Conservation (phyloP, 2,329 filamentous ascomycete species). For the Fusarium tricinctum region DNA sequence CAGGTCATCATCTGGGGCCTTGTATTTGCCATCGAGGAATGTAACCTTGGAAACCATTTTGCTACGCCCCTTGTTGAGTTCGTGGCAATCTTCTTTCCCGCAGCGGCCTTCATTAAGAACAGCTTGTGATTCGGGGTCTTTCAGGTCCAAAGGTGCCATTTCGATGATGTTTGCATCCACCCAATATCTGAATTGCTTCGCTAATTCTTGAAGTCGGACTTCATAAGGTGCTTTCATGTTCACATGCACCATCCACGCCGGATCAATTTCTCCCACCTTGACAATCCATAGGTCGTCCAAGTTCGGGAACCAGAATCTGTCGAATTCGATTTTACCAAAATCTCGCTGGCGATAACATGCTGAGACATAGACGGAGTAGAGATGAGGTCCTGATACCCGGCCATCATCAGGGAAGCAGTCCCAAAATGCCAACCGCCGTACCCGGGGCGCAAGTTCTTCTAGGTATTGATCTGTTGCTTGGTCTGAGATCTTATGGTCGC, state of each 20-base stretch:
- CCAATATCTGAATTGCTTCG: constrained; percentile 58
- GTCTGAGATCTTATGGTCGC: constrained; percentile 56
- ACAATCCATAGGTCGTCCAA: constrained; percentile 57
- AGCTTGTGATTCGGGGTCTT: constrained; percentile 53
- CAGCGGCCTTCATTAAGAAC: constrained; percentile 56
- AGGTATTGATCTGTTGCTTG: constrained; percentile 51
- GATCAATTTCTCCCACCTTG: constrained; percentile 57
- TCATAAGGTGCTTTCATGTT: constrained; percentile 52
- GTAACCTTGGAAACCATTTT: constrained; percentile 57
- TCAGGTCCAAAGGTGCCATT: constrained; percentile 54
- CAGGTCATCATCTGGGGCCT: constrained; percentile 42
- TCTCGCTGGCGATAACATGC: constrained; percentile 51
- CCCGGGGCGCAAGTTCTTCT: constrained; percentile 53
- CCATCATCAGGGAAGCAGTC: constrained; percentile 58
- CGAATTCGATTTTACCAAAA: constrained; percentile 54
- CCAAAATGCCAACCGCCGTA: constrained; percentile 57
- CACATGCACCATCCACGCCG: constrained; percentile 55
- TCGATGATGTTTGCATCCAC: constrained; percentile 56
- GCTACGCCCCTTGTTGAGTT: constrained; percentile 54
- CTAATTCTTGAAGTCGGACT: constrained; percentile 51
- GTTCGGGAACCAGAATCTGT: constrained; percentile 58
- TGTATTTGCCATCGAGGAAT: constrained; percentile 55
- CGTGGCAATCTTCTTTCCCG: constrained; percentile 53
- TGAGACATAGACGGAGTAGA: constrained; percentile 55
- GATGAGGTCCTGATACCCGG: constrained; percentile 52